Evolutionary conservation across 306 rosid species (phyloP), one percentile per base, ranked within the genome.

Genomic region (Rosa lucieae): DNA sequence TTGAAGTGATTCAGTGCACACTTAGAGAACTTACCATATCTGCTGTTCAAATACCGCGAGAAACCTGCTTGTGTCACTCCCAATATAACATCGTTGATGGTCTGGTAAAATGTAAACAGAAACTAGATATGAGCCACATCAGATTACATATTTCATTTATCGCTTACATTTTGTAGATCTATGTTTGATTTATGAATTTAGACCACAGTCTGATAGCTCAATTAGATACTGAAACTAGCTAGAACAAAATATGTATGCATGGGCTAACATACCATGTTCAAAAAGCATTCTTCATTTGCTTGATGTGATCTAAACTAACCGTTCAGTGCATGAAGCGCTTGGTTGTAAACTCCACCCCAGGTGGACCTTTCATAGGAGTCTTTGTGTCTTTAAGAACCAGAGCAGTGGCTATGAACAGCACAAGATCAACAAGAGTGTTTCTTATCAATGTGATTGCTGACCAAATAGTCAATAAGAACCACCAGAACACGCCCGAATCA

Each of bases 31-130:
- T 86, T 43, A 92, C 94, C 78, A 5, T 84, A 79, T 81, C 74
- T 85, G 6, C 84, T 85, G 78, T 78, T 88, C 80, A 88, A 53
- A 74, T 92, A 88, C 72, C 70, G 78, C 8, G 88, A 53, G 39
- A 92, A 82, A 69, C 85, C 90, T 13, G 91, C 94, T 88, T 92
- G 94, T 53, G 92, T 78, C 47, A 90, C 26, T 48, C 92, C 97
- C 81, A 88, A 58, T 44, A 87, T 15, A 40, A 90, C 93, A 72
- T 92, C 94, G 74, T 92, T 92, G 81, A 87, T 21, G 2, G 93
- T 90, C 94, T 89, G 85, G 43, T 47, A 35, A 67, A 67, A 65
- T 35, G 13, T 14, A 65, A 7, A 65, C 70, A 65, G 70, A 65
- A 32, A 65, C 21, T 52, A 12, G 17, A 65, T 65, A 65, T 65